These are phyloP conservation scores for Aphanocladium album DNA, from an alignment of 2,329 filamentous ascomycete species.

Conservation along the genomic window DNA sequence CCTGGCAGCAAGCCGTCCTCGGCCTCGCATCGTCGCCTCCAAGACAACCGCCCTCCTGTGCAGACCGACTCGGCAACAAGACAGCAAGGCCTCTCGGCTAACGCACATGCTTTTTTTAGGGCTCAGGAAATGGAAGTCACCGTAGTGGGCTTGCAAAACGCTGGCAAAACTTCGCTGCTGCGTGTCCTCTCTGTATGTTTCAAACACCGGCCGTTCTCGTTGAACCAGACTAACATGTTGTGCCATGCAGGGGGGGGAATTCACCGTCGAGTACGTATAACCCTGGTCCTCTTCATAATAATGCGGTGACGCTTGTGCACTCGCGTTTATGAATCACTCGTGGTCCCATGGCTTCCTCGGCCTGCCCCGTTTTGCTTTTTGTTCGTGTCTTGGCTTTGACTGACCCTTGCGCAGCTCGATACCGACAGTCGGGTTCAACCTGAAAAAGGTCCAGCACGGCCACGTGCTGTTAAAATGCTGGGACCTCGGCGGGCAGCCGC, in stretches of 20 bases:
- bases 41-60: not conserved
- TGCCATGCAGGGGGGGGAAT: slow-evolving; percentile 77
- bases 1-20: not conserved
- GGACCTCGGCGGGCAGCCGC: slow-evolving; percentile 95
- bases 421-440: slow-evolving; percentile 97
- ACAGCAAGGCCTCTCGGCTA: not conserved
- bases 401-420: slow-evolving; percentile 67
- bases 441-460: slow-evolving; percentile 95
- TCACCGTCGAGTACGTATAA: slow-evolving; percentile 85
- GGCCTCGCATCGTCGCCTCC: not conserved
- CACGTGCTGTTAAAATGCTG: slow-evolving; percentile 99
- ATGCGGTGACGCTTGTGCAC: not conserved
- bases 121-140: slow-evolving; percentile 99
- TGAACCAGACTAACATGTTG: slow-evolving; percentile 15
- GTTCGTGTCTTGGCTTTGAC: slow-evolving; percentile 27
- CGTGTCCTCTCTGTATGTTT: slow-evolving; percentile 85
- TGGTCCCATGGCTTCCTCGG: not conserved
- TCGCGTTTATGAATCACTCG: not conserved
- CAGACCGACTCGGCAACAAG: not conserved
- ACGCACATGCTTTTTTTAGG: slow-evolving; percentile 48
- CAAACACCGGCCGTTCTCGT: slow-evolving; percentile 6
- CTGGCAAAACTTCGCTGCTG: slow-evolving; percentile 92
- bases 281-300: not conserved
- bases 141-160: slow-evolving; percentile 97
- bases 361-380: not conserved